Conservation (phyloP, 2,329 filamentous ascomycete genomes). For the Hypoxylon sp. region DNA sequence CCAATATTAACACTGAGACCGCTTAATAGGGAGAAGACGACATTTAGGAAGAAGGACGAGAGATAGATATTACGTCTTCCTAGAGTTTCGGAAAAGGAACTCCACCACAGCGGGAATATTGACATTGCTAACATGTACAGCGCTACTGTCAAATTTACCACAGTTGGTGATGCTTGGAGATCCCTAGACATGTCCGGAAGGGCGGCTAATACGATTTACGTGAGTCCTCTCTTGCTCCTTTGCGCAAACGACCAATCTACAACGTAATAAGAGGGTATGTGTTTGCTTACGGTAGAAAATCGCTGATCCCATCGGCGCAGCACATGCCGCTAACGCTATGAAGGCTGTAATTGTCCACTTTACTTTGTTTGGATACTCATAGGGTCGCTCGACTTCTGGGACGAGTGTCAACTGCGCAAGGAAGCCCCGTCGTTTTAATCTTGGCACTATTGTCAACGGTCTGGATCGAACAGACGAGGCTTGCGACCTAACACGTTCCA, state of each 20-base stretch:
- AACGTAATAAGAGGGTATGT: slow-evolving; percentile 23
- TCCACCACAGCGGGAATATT: slow-evolving; percentile 91
- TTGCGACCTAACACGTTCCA: slow-evolving; percentile 30
- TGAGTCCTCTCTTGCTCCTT: slow-evolving; percentile 27
- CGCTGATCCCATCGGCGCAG: slow-evolving; percentile 85
- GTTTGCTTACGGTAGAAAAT: slow-evolving; percentile 81
- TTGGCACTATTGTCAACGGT: slow-evolving; percentile 44
- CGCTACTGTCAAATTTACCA: slow-evolving; percentile 82
- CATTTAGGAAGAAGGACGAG: slow-evolving; percentile 79
- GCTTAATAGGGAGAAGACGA: slow-evolving; percentile 78
- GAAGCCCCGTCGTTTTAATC: slow-evolving; percentile 73
- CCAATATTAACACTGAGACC: slow-evolving; percentile 78
- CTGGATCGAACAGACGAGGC: slow-evolving; percentile 42
- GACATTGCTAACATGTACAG: slow-evolving; percentile 88
- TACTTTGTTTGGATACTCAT: slow-evolving; percentile 77
- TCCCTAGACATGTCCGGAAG: slow-evolving; percentile 75
- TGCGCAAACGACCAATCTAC: slow-evolving; percentile 9
- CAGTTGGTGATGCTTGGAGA: slow-evolving; percentile 73
- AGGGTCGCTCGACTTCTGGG: slow-evolving; percentile 83
- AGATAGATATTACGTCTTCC: slow-evolving; percentile 86
- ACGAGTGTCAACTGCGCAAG: slow-evolving; percentile 79
- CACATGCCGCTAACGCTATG: slow-evolving; percentile 81
- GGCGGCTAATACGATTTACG: slow-evolving; percentile 67
- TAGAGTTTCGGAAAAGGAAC: slow-evolving; percentile 80
- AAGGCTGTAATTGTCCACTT: slow-evolving; percentile 91